Base-by-base conservation (phyloP, 495 filamentous ascomycete genomes). In the Hyaloscypha bicolor region DNA sequence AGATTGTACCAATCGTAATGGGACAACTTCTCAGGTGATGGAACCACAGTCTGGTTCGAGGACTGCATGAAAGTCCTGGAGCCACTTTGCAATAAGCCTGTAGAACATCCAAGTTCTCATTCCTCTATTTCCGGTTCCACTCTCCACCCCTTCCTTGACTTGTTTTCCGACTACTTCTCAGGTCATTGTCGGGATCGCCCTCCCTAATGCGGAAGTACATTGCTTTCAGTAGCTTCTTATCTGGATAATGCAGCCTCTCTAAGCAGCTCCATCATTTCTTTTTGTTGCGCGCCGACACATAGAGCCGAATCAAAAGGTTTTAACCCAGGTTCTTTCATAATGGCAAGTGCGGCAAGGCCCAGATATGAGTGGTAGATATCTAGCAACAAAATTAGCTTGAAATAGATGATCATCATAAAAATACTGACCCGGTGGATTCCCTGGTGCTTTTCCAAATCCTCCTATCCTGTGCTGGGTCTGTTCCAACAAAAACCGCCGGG, bases 331-430 rank as follows among this genome's bases (percentile, higher is more conserved):
- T 91, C 86, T 9, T 83, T 83, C 76, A 93, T 84, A 16, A 86
- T 84, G 0, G 87, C 88, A 29, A 99, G 79, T 4, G 88, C 88
- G 0, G 93, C 88, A 45, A 98, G 84, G 4, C 94, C 95, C 61
- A 98, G 87, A 76, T 91, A 97, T 1, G 90, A 91, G 72, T 99
- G 95, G 69, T 96, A 88, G 31, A 97, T 84, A 78, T 99, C 95
- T 73, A 31, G 31, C 39, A 48, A 9, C 61, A n/a, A 19, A 35
- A 51, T 37, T 22, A 71, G 63, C 29, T 66, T 4, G 70, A 63
- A 19, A 69, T 69, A 29, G 29, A 29, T 25, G 25, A 57, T 12
- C 29, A 42, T 53, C 5, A 57, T 37, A 48, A 21, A 42, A 25
- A 14, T 53, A 56, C 86, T 12, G 21, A 73, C 69, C 72, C 57